Percentiles rank a stretch among this genome's conserved stretches.
Conservation (phyloP, 768 basidiomycete species). For the Leccinum boreale region DNA sequence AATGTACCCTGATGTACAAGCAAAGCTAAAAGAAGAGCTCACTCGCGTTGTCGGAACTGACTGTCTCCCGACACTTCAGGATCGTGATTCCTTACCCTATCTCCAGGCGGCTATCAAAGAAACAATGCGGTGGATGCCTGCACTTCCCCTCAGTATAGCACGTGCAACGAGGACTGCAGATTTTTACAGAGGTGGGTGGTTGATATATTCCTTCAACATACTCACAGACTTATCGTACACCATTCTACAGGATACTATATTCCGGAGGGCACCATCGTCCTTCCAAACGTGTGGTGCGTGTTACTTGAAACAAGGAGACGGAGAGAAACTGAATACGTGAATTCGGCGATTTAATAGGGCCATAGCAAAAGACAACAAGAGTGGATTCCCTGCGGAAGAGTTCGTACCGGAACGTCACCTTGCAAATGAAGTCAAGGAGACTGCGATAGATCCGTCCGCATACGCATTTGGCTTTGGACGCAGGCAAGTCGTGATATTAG, state of each 20-base stretch:
- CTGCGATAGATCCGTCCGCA: conserved; percentile 6
- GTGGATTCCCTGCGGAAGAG: conserved; percentile 15
- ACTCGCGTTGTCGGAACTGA: conserved; percentile 43
- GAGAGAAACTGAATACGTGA: not conserved
- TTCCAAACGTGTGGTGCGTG: conserved; percentile 17
- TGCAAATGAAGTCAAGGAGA: conserved; percentile 2
- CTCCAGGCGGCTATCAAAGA: conserved; percentile 43
- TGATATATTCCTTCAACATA: not conserved
- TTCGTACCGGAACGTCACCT: conserved; percentile 15
- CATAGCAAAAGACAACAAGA: conserved; percentile 15
- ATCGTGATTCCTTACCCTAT: conserved; percentile 45
- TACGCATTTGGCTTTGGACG: conserved; percentile 17
- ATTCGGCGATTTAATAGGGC: conserved; percentile 4
- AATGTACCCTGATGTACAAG: conserved; percentile 41
- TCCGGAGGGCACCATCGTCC: conserved; percentile 7
- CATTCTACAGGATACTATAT: conserved; percentile 6
- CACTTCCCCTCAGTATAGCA: conserved; percentile 14
- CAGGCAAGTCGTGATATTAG: not conserved
- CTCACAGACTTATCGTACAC: not conserved
- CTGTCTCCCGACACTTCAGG: conserved; percentile 40
- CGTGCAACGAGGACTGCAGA: conserved; percentile 4
- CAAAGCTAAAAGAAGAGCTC: conserved; percentile 51
- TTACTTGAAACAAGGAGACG: not conserved
- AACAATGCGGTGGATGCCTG: conserved; percentile 5
- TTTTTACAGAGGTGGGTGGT: conserved; percentile 9